phyloP scores from a whole-genome alignment of 2,329 filamentous ascomycete genomes.

The Cladosporium sp. region DNA sequence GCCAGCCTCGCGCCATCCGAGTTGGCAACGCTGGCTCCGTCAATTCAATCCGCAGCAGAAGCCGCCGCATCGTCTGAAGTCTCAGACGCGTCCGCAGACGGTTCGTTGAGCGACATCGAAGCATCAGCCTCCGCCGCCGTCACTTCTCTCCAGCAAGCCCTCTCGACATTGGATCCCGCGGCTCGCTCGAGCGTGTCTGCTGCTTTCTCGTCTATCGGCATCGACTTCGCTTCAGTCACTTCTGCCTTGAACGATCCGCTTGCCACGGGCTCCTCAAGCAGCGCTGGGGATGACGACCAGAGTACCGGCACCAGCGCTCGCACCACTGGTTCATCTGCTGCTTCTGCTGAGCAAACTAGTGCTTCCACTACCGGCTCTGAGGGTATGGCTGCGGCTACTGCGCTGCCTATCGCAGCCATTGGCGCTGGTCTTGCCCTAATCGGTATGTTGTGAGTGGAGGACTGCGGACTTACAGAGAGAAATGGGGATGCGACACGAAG shows the following conservation, averaged over 20 bases:
- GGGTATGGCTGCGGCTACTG: conserved; percentile 11
- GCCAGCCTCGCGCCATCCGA: too few relatives aligned
- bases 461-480: background rate
- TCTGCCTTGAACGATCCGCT: background rate
- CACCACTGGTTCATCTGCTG: background rate
- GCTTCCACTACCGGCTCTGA: conserved; percentile 8
- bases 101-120: background rate
- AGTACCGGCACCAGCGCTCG: background rate
- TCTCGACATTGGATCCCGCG: background rate
- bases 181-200: conserved; percentile 7
- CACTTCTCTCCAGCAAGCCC: background rate
- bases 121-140: background rate
- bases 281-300: background rate
- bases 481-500: background rate
- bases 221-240: conserved; percentile 4
- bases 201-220: background rate
- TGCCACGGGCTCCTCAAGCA: background rate
- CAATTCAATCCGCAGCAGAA: conserved; percentile 1
- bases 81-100: background rate
- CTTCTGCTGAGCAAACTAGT: background rate
- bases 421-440: conserved; percentile 6
- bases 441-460: background rate
- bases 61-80: background rate
- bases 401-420: conserved; percentile 1
- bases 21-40: background rate